These are phyloP conservation scores for Rosellinia necatrix DNA, from an alignment of 2,329 filamentous ascomycete species.

Conservation along the genomic window DNA sequence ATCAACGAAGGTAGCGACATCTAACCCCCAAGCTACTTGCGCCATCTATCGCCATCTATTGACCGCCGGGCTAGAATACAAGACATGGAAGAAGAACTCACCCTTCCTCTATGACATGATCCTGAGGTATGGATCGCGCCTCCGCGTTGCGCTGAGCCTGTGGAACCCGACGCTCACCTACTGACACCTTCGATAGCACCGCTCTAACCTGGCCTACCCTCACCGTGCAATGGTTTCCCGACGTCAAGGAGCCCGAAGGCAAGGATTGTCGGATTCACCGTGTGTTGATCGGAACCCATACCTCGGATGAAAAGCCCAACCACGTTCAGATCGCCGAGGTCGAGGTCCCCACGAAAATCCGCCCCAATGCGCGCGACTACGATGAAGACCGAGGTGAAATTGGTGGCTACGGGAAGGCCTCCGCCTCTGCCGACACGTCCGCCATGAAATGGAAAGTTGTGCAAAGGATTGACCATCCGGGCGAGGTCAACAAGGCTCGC, in stretches of 20 bases:
- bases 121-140: slow-evolving; percentile 61
- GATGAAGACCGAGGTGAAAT: slow-evolving; percentile 92
- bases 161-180: background rate
- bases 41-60: slow-evolving; percentile 18
- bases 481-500: slow-evolving; percentile 97
- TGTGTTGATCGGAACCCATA: slow-evolving; percentile 92
- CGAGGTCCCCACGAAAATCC: slow-evolving; percentile 80
- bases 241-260: slow-evolving; percentile 84
- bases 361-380: slow-evolving; percentile 79
- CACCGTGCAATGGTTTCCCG: slow-evolving; percentile 97
- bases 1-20: slow-evolving; percentile 81
- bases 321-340: slow-evolving; percentile 95
- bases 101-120: slow-evolving; percentile 99
- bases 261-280: slow-evolving; percentile 89
- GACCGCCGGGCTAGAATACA: slow-evolving; percentile 72
- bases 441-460: slow-evolving; percentile 87
- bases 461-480: slow-evolving; percentile 94
- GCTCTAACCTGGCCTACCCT: slow-evolving; percentile 97
- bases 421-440: slow-evolving; percentile 59
- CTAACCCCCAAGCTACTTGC: background rate
- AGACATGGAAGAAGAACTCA: slow-evolving; percentile 99
- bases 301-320: slow-evolving; percentile 81
- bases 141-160: slow-evolving; percentile 4
- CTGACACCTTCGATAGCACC: slow-evolving; percentile 54
- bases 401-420: slow-evolving; percentile 80